A percentile compares a stretch with the other conserved stretches of the same genome.
phyloP scores from a whole-genome alignment of 257 asterid genomes.

The Solanum ahanhuiri region DNA sequence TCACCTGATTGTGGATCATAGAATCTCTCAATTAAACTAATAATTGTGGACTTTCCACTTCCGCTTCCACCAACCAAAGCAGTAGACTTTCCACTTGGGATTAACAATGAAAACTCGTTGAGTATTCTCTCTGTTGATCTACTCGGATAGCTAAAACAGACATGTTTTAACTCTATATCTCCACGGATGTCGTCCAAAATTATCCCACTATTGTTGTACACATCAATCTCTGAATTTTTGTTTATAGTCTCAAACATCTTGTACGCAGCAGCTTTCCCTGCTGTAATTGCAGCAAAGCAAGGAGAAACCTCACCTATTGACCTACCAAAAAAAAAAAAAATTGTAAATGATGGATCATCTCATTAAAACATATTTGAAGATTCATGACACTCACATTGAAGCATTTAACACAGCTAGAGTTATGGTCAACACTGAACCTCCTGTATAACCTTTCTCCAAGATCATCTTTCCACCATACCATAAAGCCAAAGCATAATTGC shows the following conservation, averaged over 20 bases:
- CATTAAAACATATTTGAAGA: neutral
- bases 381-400: conserved; percentile 35
- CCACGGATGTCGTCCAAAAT: conserved; percentile 43
- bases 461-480: conserved; percentile 70
- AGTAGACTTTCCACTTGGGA: conserved; percentile 46
- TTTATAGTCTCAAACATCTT: conserved; percentile 61
- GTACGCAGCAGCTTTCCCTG: conserved; percentile 69
- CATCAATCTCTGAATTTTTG: conserved; percentile 46
- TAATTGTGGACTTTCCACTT: conserved; percentile 72
- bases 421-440: conserved; percentile 58
- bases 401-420: conserved; percentile 51
- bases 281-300: conserved; percentile 54
- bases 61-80: conserved; percentile 85
- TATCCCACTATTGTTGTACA: conserved; percentile 37
- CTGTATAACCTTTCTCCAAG: conserved; percentile 52
- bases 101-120: conserved; percentile 42
- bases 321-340: conserved; percentile 8
- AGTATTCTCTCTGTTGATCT: conserved; percentile 54
- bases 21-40: conserved; percentile 63
- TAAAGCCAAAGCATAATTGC: conserved; percentile 54
- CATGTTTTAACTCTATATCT: conserved; percentile 41
- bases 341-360: neutral
- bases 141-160: conserved; percentile 53
- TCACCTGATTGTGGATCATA: conserved; percentile 66
- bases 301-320: conserved; percentile 72